Evolutionary conservation across 2,329 filamentous ascomycete genomes (phyloP).

Genomic region (Aspergillus arachidicola): DNA sequence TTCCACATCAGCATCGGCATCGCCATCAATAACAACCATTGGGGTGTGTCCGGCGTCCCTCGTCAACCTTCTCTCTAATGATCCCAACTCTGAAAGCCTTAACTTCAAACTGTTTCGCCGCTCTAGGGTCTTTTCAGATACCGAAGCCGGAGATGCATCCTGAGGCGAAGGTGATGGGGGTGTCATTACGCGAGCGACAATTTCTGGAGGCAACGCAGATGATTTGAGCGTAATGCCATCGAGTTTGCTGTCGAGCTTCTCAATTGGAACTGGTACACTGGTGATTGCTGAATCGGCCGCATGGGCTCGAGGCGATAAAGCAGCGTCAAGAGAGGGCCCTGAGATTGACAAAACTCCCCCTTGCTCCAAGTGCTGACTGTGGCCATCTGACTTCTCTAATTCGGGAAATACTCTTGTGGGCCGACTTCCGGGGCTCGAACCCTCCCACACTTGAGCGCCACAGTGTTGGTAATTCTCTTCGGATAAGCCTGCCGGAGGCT

Average conservation of each 20-base stretch:
- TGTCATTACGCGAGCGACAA: constrained; percentile 48
- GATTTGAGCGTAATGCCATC: constrained; percentile 53
- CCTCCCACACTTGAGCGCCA: constrained; percentile 46
- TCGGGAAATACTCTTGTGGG: constrained; percentile 49
- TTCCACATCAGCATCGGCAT: constrained; percentile 36
- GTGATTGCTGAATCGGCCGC: constrained; percentile 34
- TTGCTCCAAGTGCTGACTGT: constrained; percentile 31
- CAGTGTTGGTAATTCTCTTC: constrained; percentile 12
- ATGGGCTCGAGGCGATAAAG: constrained; percentile 41
- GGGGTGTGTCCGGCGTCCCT: constrained; percentile 50
- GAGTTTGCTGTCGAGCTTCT: constrained; percentile 48
- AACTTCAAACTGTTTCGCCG: constrained; percentile 36
- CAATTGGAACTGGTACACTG: constrained; percentile 48
- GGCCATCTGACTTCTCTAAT: constrained; percentile 28
- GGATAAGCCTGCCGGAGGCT: constrained; percentile 1
- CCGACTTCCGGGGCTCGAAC: constrained; percentile 40
- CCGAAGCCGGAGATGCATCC: constrained; percentile 30
- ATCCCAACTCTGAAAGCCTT: constrained; percentile 40
- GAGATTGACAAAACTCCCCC: constrained; percentile 25
- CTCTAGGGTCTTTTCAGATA: constrained; percentile 27
- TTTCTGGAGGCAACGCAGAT: constrained; percentile 45
- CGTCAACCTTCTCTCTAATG: constrained; percentile 42
- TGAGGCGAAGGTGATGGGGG: constrained; percentile 39
- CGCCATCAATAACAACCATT: constrained; percentile 44
- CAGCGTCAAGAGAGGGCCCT: constrained; percentile 41